Evolutionary conservation across 164 flowering plant species (phyloP), one percentile per base, ranked within the genome.

Genomic region (Sextonia rubra): DNA sequence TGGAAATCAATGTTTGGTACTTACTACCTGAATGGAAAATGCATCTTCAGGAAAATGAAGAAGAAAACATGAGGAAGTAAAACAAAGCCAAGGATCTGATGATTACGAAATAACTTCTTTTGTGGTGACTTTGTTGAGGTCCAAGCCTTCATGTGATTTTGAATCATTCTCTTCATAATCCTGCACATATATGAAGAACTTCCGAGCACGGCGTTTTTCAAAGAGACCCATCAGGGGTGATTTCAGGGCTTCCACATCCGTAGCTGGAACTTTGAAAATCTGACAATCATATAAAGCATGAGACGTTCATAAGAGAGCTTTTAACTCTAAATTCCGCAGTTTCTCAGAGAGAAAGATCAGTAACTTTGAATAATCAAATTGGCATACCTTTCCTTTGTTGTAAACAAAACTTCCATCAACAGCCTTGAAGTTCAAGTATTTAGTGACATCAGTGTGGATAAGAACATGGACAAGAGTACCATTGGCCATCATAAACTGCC

Each of bases 321-420:
- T 48, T 2, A 25, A 66, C 25, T 62, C 12, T 47, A 69, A 37
- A 47, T 65, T 24, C 26, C 15, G 48, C 3, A 25, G 52, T 64
- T 27, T 12, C 3, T 64, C 14, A 61, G 30, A 15, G 18, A 64
- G 17, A 2, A n/a, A 64, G 27, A 9, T 25, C 14, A 2, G 27
- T 23, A 25, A 25, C 17, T 29, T 15, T 1, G 18, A 32, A 64
- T 14, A 64, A 64, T 64, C 37, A 64, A 29, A 15, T 32, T 18
- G 44, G 23, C 74, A 64, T 77, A 93, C 98, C 91, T 95, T 95
- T 22, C 88, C 89, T 75, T 95, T 91, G 79, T 95, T 91, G 89
- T 95, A 95, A 68, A 95, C 99, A 85, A 91, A 93, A 79, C 99
- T 91, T n/a, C 98, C 98, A 81, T 95, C 99, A n/a, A 95, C 98